Percentiles rank a stretch among this genome's conserved stretches.
phyloP scores from a whole-genome alignment of 495 filamentous ascomycete genomes.

The Talaromyces nanjingensis region DNA sequence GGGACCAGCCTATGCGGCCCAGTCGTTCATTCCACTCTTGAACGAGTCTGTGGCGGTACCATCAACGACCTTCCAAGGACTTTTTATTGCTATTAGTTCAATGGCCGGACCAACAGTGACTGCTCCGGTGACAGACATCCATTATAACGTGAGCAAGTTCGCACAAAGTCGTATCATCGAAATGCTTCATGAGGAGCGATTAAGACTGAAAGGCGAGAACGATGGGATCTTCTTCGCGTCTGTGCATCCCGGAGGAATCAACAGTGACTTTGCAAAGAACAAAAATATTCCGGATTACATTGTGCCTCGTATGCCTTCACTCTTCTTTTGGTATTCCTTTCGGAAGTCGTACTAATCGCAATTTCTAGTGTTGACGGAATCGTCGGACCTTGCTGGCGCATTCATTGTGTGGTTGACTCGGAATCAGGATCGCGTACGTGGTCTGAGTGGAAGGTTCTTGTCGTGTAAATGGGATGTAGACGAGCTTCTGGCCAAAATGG shows the following conservation, averaged over 20 bases:
- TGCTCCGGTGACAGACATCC: constrained; percentile 15
- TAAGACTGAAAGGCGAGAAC: constrained; percentile 3
- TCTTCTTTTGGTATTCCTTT: background rate
- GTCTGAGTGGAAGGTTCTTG: constrained; percentile 30
- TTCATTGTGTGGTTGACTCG: constrained; percentile 30
- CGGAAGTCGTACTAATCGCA: background rate
- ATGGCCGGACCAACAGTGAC: constrained; percentile 18
- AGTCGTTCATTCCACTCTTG: constrained; percentile 35
- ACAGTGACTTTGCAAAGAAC: constrained; percentile 28
- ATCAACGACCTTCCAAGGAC: background rate
- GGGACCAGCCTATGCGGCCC: constrained; percentile 31
- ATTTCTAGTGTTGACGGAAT: constrained; percentile 22
- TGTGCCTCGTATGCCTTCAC: constrained; percentile 13
- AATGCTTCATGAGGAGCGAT: constrained; percentile 35
- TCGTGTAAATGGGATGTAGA: constrained; percentile 35
- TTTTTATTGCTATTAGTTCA: constrained; percentile 24
- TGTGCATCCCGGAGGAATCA: constrained; percentile 42
- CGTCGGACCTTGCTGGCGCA: constrained; percentile 29
- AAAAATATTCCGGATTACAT: background rate
- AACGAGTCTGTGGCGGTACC: constrained; percentile 10
- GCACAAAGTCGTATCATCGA: constrained; percentile 34
- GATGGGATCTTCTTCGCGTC: constrained; percentile 31
- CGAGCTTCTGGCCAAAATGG: constrained; percentile 31
- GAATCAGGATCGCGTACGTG: constrained; percentile 2
- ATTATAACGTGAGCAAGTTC: constrained; percentile 35